These are phyloP conservation scores for Pezicula neosporulosa DNA, from an alignment of 2,329 filamentous ascomycete species.

Conservation along the genomic window DNA sequence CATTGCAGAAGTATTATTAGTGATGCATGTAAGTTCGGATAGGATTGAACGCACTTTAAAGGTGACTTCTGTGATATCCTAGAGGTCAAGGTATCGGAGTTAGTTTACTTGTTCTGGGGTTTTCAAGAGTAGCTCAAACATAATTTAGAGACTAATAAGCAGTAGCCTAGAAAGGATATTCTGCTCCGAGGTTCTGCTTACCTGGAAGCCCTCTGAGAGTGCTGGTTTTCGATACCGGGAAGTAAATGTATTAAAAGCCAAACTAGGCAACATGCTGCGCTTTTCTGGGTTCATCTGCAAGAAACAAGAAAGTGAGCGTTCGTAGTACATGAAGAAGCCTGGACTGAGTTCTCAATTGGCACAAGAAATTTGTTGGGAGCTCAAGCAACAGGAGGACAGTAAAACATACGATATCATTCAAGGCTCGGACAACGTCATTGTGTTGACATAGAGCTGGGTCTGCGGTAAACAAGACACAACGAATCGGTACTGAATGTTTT, in stretches of 20 bases:
- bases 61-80: constrained; percentile 68
- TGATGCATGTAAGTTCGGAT: not conserved
- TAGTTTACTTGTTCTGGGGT: too few relatives aligned
- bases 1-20: constrained; percentile 2
- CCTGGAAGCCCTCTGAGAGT: constrained; percentile 72
- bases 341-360: not conserved
- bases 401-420: constrained; percentile 42
- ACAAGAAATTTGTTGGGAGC: not conserved
- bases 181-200: too few relatives aligned
- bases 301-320: constrained; percentile 12
- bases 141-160: too few relatives aligned
- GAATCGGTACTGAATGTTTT: constrained; percentile 68
- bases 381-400: not conserved
- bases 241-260: constrained; percentile 77
- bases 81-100: too few relatives aligned
- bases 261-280: constrained; percentile 66
- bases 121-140: too few relatives aligned
- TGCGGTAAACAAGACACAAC: constrained; percentile 83
- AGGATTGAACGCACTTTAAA: constrained; percentile 54
- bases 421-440: constrained; percentile 79
- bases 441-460: constrained; percentile 64
- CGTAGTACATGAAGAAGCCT: constrained; percentile 6
- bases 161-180: too few relatives aligned
- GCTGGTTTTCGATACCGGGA: constrained; percentile 71
- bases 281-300: constrained; percentile 79